phyloP scores from a whole-genome alignment of 2,329 filamentous ascomycete genomes.

The Mariannaea sp. region DNA sequence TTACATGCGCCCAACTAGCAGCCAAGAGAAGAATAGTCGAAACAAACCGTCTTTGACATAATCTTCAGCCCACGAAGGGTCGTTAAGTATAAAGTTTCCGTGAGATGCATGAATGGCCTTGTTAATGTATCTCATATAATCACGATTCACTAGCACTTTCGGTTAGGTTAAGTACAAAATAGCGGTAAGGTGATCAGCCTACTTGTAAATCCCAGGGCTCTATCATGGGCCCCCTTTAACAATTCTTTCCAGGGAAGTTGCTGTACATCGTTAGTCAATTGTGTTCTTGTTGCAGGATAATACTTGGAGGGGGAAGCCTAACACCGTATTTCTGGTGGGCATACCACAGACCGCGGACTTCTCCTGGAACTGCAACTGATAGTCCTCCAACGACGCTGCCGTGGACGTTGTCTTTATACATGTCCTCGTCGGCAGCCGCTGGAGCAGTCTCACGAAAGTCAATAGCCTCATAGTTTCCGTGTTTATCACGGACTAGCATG shows the following conservation, averaged over 20 bases:
- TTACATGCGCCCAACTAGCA: no score
- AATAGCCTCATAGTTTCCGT: slow-evolving; percentile 82
- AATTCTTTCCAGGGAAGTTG: slow-evolving; percentile 71
- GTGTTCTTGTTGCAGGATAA: neutral
- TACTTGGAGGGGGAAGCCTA: slow-evolving; percentile 29
- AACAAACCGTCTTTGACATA: slow-evolving; percentile 76
- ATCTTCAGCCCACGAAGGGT: slow-evolving; percentile 82
- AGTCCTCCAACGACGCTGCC: slow-evolving; percentile 75
- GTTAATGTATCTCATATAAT: slow-evolving; percentile 76
- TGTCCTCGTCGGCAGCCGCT: slow-evolving; percentile 77
- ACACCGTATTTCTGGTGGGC: slow-evolving; percentile 75
- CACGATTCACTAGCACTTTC: slow-evolving; percentile 63
- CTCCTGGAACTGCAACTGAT: slow-evolving; percentile 72
- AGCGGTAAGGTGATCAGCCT: slow-evolving; percentile 3
- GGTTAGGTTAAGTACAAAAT: slow-evolving; percentile 27
- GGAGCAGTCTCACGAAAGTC: slow-evolving; percentile 92
- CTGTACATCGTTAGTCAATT: slow-evolving; percentile 37
- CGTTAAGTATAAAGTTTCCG: slow-evolving; percentile 69
- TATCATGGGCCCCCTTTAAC: slow-evolving; percentile 72
- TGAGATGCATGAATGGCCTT: slow-evolving; percentile 24
- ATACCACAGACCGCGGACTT: slow-evolving; percentile 78
- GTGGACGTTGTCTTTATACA: slow-evolving; percentile 75
- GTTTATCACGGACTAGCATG: slow-evolving; percentile 73
- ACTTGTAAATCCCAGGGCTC: slow-evolving; percentile 75
- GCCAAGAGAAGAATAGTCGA: neutral